Base-by-base conservation (phyloP, 331 rosid species). In the Arachis monticola region DNA sequence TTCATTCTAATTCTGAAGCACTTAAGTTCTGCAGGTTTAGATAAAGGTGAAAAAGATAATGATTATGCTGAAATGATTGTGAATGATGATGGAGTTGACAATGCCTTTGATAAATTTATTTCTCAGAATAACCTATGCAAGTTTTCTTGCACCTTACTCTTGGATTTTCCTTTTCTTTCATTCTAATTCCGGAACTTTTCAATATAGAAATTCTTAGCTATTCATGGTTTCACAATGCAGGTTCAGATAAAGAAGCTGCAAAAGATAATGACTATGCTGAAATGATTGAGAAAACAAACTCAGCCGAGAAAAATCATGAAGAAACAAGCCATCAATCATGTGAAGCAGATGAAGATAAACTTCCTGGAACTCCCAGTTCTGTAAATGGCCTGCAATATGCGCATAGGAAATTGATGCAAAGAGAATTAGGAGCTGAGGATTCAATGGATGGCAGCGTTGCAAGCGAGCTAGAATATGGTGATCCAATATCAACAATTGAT, bases 321-420 rank as follows among this genome's bases (percentile, higher is more conserved):
- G 89, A 73, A 57, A 76, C 50, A 67, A 60, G 45, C 45, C 71
- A 79, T 41, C 74, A 72, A 50, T 65, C 79, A 13, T 52, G 45
- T 30, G 90, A 77, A 55, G 38, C 47, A 41, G 89, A 82, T 74
- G 96, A 90, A 76, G 96, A 88, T 42, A 85, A 86, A 45, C 80
- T 79, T 75, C 89, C 86, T 0, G 93, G 86, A 67, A 83, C 92
- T 42, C 91, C 93, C 32, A 78, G 66, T 50, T 87, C 87, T 41
- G 61, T 47, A n/a, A 86, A 88, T 45, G 81, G 81, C 63, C 59
- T 82, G 22, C 77, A 82, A 64, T 77, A 80, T 76, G 61, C 80
- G 80, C 85, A 85, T 9, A 77, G 81, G 70, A 89, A 83, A 63
- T 32, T 50, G 30, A 45, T 66, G 64, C 82, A 87, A 72, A 77